Evolutionary conservation across 108 stramenopile species (phyloP).

Genomic region (Aurantiochytrium sp.): DNA sequence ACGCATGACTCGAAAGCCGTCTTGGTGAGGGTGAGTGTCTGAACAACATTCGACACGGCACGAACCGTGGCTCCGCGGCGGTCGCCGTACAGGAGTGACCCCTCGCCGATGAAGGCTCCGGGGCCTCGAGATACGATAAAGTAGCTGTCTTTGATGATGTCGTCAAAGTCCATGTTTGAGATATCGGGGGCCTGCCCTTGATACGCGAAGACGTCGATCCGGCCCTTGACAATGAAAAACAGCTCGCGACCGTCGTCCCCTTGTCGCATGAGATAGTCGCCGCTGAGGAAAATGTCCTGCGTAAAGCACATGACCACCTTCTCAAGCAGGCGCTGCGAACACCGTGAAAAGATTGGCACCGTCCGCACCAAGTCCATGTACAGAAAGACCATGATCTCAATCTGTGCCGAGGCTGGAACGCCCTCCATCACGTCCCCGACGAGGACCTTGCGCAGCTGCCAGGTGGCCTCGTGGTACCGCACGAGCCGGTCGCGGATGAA

Average conservation of each 20-base stretch:
- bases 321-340: background rate
- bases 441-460: constrained; percentile 9
- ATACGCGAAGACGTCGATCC: background rate
- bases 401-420: background rate
- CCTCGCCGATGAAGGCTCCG: background rate
- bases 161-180: constrained; percentile 1
- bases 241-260: background rate
- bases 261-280: constrained; percentile 2
- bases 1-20: background rate
- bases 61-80: background rate
- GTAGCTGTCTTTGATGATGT: background rate
- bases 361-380: background rate
- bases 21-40: background rate
- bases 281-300: background rate
- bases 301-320: constrained; percentile 20
- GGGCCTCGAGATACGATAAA: constrained; percentile 13
- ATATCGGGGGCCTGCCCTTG: background rate
- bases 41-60: background rate
- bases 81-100: background rate
- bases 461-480: constrained; percentile 13
- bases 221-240: background rate
- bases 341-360: background rate
- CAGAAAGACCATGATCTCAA: constrained; percentile 16
- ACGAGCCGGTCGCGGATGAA: background rate
- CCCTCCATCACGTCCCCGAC: background rate